These are phyloP conservation scores for Hypomyces rosellus DNA, from an alignment of 2,329 filamentous ascomycete genomes.

Conservation along the genomic window DNA sequence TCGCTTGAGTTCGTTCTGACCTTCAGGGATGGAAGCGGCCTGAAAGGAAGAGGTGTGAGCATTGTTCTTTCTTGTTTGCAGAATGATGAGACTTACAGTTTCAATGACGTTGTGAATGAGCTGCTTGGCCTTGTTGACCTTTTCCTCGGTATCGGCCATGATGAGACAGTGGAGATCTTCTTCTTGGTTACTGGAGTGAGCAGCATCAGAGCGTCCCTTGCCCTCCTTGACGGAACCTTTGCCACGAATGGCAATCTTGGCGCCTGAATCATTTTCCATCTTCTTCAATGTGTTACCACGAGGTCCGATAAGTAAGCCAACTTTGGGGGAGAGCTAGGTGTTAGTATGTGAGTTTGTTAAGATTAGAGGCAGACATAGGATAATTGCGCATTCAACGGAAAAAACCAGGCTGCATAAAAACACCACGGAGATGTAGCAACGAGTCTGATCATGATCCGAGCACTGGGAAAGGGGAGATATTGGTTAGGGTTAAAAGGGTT, in stretches of 20 bases:
- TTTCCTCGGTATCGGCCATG: conserved; percentile 99
- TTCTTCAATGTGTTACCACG: conserved; percentile 99
- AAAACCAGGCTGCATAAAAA: conserved; percentile 28
- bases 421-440: conserved; percentile 23
- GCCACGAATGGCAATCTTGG: conserved; percentile 98
- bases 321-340: conserved; percentile 87
- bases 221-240: conserved; percentile 99
- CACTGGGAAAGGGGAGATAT: conserved; percentile 30
- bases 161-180: conserved; percentile 98
- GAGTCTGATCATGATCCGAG: conserved; percentile 42
- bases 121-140: conserved; percentile 98
- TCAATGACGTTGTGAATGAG: conserved; percentile 98
- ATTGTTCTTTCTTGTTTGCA: not conserved
- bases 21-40: conserved; percentile 97
- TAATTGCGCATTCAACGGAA: conserved; percentile 25
- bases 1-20: conserved; percentile 97
- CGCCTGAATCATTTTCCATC: conserved; percentile 95
- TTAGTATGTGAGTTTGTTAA: conserved; percentile 61
- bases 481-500: conserved; percentile 86
- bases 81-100: conserved; percentile 59
- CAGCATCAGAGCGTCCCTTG: conserved; percentile 96
- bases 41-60: conserved; percentile 34
- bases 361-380: conserved; percentile 30
- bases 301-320: conserved; percentile 99
- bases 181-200: conserved; percentile 99